phyloP scores from a whole-genome alignment of 768 basidiomycete genomes.

The Suillus fuscotomentosus region DNA sequence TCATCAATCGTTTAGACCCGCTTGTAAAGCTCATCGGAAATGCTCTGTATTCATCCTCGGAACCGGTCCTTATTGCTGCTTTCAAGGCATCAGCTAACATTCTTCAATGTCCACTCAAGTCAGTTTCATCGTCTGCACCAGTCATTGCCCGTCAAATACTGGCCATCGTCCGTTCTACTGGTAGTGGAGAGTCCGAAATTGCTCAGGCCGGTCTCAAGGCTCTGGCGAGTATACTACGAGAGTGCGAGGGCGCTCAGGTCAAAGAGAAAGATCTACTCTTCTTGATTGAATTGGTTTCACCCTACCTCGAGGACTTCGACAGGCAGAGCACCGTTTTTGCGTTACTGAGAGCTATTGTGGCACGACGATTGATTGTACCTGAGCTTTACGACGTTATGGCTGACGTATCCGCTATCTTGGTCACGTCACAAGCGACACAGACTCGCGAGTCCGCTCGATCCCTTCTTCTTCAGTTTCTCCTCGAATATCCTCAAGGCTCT shows the following conservation, averaged over 20 bases:
- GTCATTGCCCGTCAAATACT: constrained; percentile 84
- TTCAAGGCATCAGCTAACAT: constrained; percentile 81
- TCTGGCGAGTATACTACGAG: constrained; percentile 86
- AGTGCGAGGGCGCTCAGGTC: constrained; percentile 74
- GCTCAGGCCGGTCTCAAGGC: constrained; percentile 88
- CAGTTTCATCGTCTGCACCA: constrained; percentile 71
- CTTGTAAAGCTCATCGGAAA: constrained; percentile 89
- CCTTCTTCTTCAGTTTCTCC: constrained; percentile 87
- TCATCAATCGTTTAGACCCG: constrained; percentile 81
- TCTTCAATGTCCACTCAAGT: constrained; percentile 78
- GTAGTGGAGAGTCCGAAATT: constrained; percentile 87
- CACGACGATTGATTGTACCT: constrained; percentile 88
- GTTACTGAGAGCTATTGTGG: constrained; percentile 86
- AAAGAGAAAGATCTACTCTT: constrained; percentile 89
- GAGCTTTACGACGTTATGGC: constrained; percentile 99
- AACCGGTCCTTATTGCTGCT: constrained; percentile 70
- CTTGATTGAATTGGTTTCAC: constrained; percentile 80
- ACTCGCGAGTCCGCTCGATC: constrained; percentile 92
- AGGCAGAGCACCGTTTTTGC: constrained; percentile 87
- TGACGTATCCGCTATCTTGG: constrained; percentile 85
- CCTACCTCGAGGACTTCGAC: constrained; percentile 87
- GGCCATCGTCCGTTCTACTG: constrained; percentile 75
- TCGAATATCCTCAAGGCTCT: constrained; percentile 97
- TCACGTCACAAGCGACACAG: constrained; percentile 87
- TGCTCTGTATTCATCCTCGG: constrained; percentile 81